Evolutionary conservation across 2,329 filamentous ascomycete species (phyloP), one percentile per base, ranked within the genome.

Genomic region (Fusarium irregulare): DNA sequence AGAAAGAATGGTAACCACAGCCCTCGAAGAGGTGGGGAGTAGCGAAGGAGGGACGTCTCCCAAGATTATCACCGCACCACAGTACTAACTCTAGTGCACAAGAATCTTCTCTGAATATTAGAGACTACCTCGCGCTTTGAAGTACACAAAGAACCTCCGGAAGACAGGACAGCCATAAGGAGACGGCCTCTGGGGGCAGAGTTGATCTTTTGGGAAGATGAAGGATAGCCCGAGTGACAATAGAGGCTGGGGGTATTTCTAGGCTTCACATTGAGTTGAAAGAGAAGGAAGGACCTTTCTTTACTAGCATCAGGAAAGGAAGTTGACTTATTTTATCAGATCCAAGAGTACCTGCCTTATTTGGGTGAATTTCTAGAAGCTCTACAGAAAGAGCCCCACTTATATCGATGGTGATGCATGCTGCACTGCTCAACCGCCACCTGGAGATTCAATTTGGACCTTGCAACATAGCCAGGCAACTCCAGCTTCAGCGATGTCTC

Each of bases 361-460:
- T 30, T n/a, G 16, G 37, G n/a, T 25, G 13, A 30, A 41, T 20
- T 48, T 62, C 60, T 63, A 44, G 58, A 48, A 56, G 34, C 34
- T 37, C 34, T 44, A 12, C 2, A 20, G 23, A 56, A 10, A n/a
- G 30, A 28, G 56, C 11, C 32, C 61, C 61, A 65, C 60, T 64
- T 65, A 51, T 64, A 16, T 20, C n/a, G 27, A 50, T 46, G 23
- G 49, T 37, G 48, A 53, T 53, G 9, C 34, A 44, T 44, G 41
- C 21, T 44, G 16, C 21, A 13, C 8, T 59, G 37, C 25, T 54
- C 28, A 64, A 40, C 27, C 60, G 51, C 60, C 61, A 49, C 61
- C 30, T 60, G 28, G 28, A 27, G 13, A 48, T 16, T 65, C 13
- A 48, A 55, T 44, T n/a, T 59, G 27, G 25, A 45, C 41, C 20